Percentiles rank a stretch among this genome's conserved stretches.
phyloP scores from a whole-genome alignment of 306 rosid species.

The Prunus campanulata region DNA sequence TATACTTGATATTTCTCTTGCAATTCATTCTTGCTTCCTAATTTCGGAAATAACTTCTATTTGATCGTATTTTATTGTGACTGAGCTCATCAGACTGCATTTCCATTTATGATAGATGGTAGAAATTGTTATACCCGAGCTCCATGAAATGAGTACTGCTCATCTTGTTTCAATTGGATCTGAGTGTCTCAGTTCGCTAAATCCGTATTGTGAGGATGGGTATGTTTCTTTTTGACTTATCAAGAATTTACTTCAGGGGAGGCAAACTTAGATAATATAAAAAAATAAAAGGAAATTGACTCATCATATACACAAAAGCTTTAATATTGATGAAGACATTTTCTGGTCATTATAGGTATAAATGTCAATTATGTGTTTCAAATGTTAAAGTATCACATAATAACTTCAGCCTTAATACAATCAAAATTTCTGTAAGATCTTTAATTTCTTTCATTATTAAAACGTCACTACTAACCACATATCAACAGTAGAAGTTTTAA shows the following conservation, averaged over 20 bases:
- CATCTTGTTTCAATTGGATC: constrained; percentile 90
- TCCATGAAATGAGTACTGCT: constrained; percentile 72
- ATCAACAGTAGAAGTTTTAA: not conserved
- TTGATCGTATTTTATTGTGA: not conserved
- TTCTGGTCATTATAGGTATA: not conserved
- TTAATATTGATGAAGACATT: not conserved
- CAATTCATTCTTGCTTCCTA: not conserved
- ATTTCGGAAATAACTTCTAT: not conserved
- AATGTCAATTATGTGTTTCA: not conserved
- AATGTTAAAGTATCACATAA: not conserved
- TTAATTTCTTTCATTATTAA: not conserved
- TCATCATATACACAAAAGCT: not conserved
- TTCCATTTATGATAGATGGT: constrained; percentile 28
- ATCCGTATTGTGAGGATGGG: constrained; percentile 78
- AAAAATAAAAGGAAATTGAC: not conserved
- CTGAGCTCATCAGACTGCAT: constrained; percentile 23
- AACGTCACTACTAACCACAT: not conserved
- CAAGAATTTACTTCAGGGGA: not conserved
- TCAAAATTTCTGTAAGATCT: not conserved
- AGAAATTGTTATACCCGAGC: constrained; percentile 86
- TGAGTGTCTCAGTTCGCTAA: constrained; percentile 54
- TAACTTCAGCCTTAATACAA: not conserved
- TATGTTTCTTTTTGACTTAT: constrained; percentile 30
- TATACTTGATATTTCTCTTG: constrained; percentile 1
- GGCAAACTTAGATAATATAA: not conserved